These are phyloP conservation scores for Serendipita vermifera DNA, from an alignment of 768 basidiomycete species.

Conservation along the genomic window DNA sequence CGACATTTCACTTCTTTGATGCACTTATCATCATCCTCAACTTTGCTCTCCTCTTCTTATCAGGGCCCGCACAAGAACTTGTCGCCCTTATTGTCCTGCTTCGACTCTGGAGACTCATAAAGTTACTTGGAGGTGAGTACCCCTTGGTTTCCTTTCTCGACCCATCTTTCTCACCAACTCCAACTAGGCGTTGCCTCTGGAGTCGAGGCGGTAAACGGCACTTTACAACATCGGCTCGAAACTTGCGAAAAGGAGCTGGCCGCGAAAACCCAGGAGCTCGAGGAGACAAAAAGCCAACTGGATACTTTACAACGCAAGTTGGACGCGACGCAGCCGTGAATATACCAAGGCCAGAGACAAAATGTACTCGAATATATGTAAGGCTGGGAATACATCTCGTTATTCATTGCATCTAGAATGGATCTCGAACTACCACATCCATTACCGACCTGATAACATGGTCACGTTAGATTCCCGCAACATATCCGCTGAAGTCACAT, in stretches of 20 bases:
- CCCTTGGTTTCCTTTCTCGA: constrained; percentile 3
- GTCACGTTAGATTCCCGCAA: constrained; percentile 5
- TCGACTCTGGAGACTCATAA: constrained; percentile 70
- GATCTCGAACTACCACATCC: constrained; percentile 60
- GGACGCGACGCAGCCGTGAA: not conserved
- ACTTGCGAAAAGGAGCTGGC: constrained; percentile 39
- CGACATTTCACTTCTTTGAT: constrained; percentile 62
- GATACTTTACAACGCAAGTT: not conserved
- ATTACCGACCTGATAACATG: constrained; percentile 46
- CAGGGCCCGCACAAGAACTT: constrained; percentile 31
- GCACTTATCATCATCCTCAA: constrained; percentile 56
- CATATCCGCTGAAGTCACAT: constrained; percentile 15
- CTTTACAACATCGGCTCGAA: constrained; percentile 35
- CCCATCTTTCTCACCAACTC: not conserved
- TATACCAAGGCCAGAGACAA: too few species aligned
- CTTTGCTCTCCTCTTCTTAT: constrained; percentile 35
- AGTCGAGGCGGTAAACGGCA: constrained; percentile 56
- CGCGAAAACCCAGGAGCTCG: constrained; percentile 31
- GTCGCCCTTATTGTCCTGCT: constrained; percentile 53
- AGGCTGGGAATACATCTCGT: not conserved
- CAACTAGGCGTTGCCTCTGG: constrained; percentile 57
- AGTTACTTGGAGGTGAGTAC: constrained; percentile 46
- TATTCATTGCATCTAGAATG: not conserved
- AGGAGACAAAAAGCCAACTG: constrained; percentile 35
- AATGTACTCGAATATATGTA: too few species aligned